phyloP scores from a whole-genome alignment of 495 filamentous ascomycete genomes.

The Aspergillus biplanus region DNA sequence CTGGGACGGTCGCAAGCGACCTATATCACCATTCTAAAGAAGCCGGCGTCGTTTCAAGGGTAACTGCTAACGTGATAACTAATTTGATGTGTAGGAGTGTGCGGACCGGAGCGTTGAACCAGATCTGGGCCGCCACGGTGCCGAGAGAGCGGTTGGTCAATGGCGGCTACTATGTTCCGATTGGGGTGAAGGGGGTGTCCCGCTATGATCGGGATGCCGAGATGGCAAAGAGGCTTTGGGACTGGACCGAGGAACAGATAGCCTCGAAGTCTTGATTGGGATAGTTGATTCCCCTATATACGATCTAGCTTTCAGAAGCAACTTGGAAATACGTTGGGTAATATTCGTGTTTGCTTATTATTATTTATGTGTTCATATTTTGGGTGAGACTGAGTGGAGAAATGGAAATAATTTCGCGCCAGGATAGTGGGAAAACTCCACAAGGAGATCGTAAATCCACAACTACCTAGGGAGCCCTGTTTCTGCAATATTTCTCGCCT shows the following conservation, averaged over 20 bases:
- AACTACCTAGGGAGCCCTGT: neutral
- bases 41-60: slow-evolving; percentile 32
- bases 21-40: slow-evolving; percentile 44
- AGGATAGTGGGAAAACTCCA: neutral
- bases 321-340: too few species aligned
- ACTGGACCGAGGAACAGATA: slow-evolving; percentile 64
- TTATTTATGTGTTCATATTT: too few species aligned
- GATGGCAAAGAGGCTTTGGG: slow-evolving; percentile 59
- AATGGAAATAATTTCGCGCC: neutral
- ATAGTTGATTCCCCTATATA: too few species aligned
- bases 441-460: neutral
- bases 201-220: slow-evolving; percentile 48
- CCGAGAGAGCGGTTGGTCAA: slow-evolving; percentile 41
- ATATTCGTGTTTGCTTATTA: too few species aligned
- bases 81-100: slow-evolving; percentile 37
- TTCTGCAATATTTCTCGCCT: neutral
- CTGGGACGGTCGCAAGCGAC: slow-evolving; percentile 64
- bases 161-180: slow-evolving; percentile 61
- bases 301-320: too few species aligned
- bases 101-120: slow-evolving; percentile 56
- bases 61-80: slow-evolving; percentile 25
- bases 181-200: slow-evolving; percentile 47
- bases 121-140: slow-evolving; percentile 60
- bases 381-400: neutral
- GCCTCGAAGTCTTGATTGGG: slow-evolving; percentile 22